Conservation (phyloP, 2,329 filamentous ascomycete species). For the Colletotrichum sp. region DNA sequence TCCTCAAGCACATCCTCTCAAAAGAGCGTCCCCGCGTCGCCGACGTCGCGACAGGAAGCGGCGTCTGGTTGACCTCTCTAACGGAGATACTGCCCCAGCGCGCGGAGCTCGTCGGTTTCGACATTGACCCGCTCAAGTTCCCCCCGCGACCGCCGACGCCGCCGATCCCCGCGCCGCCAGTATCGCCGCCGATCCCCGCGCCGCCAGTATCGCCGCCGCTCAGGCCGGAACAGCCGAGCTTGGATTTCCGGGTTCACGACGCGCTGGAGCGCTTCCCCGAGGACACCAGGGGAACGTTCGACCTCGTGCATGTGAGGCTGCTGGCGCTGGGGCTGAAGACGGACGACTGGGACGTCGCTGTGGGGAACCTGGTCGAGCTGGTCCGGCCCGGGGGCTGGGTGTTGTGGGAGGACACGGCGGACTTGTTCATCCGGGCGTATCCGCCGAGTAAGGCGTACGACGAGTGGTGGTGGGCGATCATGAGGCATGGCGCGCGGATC, state of each 20-base stretch:
- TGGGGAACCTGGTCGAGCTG: slow-evolving; percentile 16
- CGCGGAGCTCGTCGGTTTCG: slow-evolving; percentile 22
- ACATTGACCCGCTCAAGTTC: slow-evolving; percentile 23
- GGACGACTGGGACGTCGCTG: slow-evolving; percentile 18
- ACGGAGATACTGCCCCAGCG: background rate
- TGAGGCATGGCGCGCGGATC: background rate
- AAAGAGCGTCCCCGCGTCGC: slow-evolving; percentile 13
- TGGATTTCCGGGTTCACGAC: slow-evolving; percentile 13
- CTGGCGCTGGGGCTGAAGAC: slow-evolving; percentile 17
- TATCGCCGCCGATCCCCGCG: background rate
- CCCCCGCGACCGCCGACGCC: slow-evolving; percentile 9
- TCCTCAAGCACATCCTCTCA: background rate
- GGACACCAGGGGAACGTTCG: slow-evolving; percentile 14
- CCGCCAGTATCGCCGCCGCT: background rate
- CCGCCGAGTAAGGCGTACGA: slow-evolving; percentile 11
- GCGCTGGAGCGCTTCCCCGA: slow-evolving; percentile 17
- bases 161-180: background rate
- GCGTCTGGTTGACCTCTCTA: slow-evolving; percentile 23
- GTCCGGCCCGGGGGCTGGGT: slow-evolving; percentile 22
- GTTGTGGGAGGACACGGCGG: slow-evolving; percentile 22
- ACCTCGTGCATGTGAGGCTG: slow-evolving; percentile 23
- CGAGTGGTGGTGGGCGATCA: slow-evolving; percentile 10
- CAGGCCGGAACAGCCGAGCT: slow-evolving; percentile 3
- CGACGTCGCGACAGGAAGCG: slow-evolving; percentile 24
- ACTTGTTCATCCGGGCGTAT: background rate